A percentile compares a stretch with the other conserved stretches of the same genome.
Conservation (phyloP, 805 yeast genomes). For the Zygoascus bituminiphila region DNA sequence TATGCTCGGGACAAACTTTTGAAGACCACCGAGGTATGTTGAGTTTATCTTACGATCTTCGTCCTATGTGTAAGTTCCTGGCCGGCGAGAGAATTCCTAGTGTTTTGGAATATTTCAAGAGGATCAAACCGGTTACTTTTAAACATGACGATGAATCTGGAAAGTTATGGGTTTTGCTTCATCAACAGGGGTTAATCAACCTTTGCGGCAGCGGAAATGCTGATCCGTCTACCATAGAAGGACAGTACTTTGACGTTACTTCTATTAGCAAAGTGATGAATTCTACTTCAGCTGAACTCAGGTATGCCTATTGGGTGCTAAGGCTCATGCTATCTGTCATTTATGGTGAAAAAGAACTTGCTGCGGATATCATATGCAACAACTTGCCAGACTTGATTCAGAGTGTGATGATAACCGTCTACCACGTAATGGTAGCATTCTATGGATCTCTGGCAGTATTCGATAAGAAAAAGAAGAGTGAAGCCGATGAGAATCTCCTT, state of each 20-base stretch:
- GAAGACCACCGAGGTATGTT: slow-evolving; percentile 20
- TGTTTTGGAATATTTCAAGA: slow-evolving; percentile 15
- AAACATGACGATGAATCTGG: slow-evolving; percentile 14
- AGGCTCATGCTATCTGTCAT: slow-evolving; percentile 19
- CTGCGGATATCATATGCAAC: slow-evolving; percentile 18
- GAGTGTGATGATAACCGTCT: slow-evolving; percentile 19
- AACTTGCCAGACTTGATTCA: slow-evolving; percentile 17
- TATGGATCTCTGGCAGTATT: slow-evolving; percentile 23
- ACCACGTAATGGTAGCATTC: slow-evolving; percentile 19
- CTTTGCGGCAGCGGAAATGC: slow-evolving; percentile 15
- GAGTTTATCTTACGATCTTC: slow-evolving; percentile 18
- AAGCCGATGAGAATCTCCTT: slow-evolving; percentile 22
- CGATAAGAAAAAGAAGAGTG: slow-evolving; percentile 19
- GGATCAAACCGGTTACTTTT: slow-evolving; percentile 10
- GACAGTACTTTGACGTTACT: slow-evolving; percentile 13
- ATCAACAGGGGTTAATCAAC: slow-evolving; percentile 16
- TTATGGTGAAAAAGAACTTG: slow-evolving; percentile 17
- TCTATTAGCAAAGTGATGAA: slow-evolving; percentile 9
- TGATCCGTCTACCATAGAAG: slow-evolving; percentile 18
- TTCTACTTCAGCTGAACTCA: slow-evolving; percentile 14
- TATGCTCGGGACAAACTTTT: slow-evolving; percentile 19
- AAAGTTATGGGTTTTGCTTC: slow-evolving; percentile 19
- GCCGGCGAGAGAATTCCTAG: slow-evolving; percentile 19
- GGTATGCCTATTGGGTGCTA: slow-evolving; percentile 18
- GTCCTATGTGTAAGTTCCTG: slow-evolving; percentile 20